Conservation (phyloP, 1,284 basidiomycete genomes). For the Leccinum fallax region DNA sequence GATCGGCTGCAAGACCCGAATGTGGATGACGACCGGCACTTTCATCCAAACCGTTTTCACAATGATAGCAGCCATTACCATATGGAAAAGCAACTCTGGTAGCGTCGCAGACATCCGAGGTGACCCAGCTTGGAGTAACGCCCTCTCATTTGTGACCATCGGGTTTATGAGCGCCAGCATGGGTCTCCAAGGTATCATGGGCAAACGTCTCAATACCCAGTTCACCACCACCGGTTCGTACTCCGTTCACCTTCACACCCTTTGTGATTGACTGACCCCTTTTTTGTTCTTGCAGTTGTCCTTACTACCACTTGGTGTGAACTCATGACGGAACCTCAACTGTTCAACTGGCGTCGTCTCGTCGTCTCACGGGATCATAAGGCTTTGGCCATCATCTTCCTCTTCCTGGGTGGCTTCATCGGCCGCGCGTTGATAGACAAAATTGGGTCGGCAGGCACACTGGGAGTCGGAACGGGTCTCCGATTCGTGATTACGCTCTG, state of each 20-base stretch:
- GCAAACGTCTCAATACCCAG: conserved; percentile 73
- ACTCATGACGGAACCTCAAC: conserved; percentile 75
- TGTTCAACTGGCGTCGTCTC: conserved; percentile 56
- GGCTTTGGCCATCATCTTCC: conserved; percentile 61
- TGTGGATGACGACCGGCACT: conserved; percentile 74
- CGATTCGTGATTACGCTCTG: conserved; percentile 63
- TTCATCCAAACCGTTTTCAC: conserved; percentile 75
- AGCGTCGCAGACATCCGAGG: conserved; percentile 56
- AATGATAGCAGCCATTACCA: conserved; percentile 66
- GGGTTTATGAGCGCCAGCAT: conserved; percentile 79
- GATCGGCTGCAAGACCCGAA: conserved; percentile 70
- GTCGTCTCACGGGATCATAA: conserved; percentile 74
- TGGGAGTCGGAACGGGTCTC: conserved; percentile 71
- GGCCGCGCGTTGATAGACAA: conserved; percentile 66
- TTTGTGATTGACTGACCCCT: background rate
- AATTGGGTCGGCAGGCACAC: conserved; percentile 63
- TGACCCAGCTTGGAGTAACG: conserved; percentile 70
- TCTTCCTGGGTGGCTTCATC: conserved; percentile 79
- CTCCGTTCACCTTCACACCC: background rate
- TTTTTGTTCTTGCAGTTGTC: conserved; percentile 45
- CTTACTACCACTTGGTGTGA: conserved; percentile 87
- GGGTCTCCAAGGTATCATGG: conserved; percentile 83
- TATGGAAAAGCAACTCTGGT: conserved; percentile 64
- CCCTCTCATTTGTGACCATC: conserved; percentile 65
- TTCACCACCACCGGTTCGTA: conserved; percentile 74